Evolutionary conservation across 2,329 filamentous ascomycete genomes (phyloP).

Genomic region (Hymenoscyphus infarciens): DNA sequence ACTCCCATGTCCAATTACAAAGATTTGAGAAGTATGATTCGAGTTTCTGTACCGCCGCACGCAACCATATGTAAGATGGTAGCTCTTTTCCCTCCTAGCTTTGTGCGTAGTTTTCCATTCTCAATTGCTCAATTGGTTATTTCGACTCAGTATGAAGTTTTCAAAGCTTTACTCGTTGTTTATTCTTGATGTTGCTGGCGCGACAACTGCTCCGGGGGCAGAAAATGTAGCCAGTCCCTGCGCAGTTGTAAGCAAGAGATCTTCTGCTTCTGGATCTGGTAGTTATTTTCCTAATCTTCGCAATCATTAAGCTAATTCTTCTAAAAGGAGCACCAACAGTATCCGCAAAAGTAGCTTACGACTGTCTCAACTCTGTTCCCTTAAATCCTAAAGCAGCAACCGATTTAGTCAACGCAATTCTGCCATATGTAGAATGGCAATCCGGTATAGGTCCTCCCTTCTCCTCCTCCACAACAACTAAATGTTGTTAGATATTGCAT

Average conservation of each 20-base stretch:
- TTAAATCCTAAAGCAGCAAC: constrained; percentile 23
- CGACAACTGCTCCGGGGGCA: not conserved
- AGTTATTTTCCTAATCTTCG: not conserved
- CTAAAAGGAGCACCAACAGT: constrained; percentile 21
- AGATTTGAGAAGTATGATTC: not conserved
- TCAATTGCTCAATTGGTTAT: not conserved
- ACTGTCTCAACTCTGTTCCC: constrained; percentile 29
- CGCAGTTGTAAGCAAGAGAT: constrained; percentile 19
- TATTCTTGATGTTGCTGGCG: not conserved
- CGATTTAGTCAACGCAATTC: constrained; percentile 23
- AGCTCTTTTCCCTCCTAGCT: not conserved
- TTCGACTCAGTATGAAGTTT: not conserved
- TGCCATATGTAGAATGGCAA: constrained; percentile 31
- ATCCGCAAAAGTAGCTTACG: constrained; percentile 25
- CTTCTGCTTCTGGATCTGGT: constrained; percentile 7
- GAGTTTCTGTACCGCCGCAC: not conserved
- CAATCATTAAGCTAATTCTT: not conserved
- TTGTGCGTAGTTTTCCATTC: not conserved
- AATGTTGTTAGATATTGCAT: constrained; percentile 20
- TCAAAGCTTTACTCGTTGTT: not conserved
- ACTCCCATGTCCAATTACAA: not conserved
- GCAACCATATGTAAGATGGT: not conserved
- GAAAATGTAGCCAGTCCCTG: constrained; percentile 10
- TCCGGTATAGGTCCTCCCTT: not conserved
- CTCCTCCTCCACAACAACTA: not conserved